These are phyloP conservation scores for Talaromyces marneffei DNA, from an alignment of 2,329 filamentous ascomycete genomes.

Conservation along the genomic window DNA sequence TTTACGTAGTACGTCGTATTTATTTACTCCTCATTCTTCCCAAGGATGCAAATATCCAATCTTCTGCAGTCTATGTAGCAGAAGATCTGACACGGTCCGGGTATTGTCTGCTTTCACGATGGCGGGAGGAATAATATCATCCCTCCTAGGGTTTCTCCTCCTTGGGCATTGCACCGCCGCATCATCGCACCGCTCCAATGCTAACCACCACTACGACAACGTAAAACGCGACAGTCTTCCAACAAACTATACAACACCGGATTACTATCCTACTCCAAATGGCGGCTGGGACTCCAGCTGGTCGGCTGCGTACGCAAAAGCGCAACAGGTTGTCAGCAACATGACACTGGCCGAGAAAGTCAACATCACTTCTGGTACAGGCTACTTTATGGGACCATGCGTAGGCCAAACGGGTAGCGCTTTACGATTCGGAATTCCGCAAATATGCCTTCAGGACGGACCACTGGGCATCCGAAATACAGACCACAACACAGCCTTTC, in stretches of 20 bases:
- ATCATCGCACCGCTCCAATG: neutral
- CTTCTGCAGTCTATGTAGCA: too few species aligned
- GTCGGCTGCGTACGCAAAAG: conserved; percentile 65
- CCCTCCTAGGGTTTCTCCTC: neutral
- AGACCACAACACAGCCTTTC: conserved; percentile 71
- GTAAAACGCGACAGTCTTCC: conserved; percentile 5
- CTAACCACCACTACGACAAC: neutral
- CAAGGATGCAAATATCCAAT: neutral
- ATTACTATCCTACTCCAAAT: conserved; percentile 68
- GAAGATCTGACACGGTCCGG: neutral
- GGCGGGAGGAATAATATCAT: neutral
- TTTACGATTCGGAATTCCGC: conserved; percentile 63
- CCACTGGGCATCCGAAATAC: conserved; percentile 66
- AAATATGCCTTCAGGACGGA: conserved; percentile 66
- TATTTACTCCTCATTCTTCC: too few species aligned
- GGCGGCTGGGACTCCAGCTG: conserved; percentile 67
- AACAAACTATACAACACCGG: conserved; percentile 32
- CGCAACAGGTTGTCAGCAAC: conserved; percentile 59
- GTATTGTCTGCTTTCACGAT: neutral
- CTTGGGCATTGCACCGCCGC: neutral
- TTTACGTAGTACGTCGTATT: neutral
- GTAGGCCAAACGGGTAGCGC: conserved; percentile 72
- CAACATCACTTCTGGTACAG: conserved; percentile 67
- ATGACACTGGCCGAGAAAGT: conserved; percentile 80
- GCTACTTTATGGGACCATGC: conserved; percentile 61